Evolutionary conservation across 2,329 filamentous ascomycete genomes (phyloP).

Genomic region (Diaporthe vaccinii): DNA sequence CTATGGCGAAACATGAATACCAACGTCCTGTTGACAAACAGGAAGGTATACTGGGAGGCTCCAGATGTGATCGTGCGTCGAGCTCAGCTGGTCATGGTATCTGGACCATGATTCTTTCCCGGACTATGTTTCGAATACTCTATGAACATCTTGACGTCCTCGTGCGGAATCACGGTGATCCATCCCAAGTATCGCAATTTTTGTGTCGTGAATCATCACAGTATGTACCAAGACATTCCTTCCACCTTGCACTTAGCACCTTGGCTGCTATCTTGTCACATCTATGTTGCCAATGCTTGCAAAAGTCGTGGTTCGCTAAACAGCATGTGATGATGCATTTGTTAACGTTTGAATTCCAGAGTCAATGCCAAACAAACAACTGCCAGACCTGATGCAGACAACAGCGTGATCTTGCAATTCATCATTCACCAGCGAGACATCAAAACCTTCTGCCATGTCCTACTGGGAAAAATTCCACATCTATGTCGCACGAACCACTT

Average conservation of each 20-base stretch:
- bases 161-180: background rate
- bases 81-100: background rate
- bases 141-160: background rate
- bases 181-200: background rate
- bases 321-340: background rate
- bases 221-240: background rate
- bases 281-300: no score
- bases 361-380: background rate
- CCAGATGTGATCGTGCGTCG: background rate
- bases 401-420: background rate
- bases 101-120: background rate
- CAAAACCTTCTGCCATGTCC: background rate
- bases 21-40: background rate
- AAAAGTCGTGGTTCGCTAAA: no score
- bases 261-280: no score
- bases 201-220: background rate
- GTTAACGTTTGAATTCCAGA: background rate
- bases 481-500: accelerated
- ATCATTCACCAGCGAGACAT: background rate
- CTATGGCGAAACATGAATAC: background rate
- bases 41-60: background rate
- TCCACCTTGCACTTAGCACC: background rate
- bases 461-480: background rate
- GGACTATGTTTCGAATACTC: accelerated
- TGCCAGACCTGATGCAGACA: background rate